phyloP scores from a whole-genome alignment of 164 flowering plant genomes.

The Paratinospora sagittata region DNA sequence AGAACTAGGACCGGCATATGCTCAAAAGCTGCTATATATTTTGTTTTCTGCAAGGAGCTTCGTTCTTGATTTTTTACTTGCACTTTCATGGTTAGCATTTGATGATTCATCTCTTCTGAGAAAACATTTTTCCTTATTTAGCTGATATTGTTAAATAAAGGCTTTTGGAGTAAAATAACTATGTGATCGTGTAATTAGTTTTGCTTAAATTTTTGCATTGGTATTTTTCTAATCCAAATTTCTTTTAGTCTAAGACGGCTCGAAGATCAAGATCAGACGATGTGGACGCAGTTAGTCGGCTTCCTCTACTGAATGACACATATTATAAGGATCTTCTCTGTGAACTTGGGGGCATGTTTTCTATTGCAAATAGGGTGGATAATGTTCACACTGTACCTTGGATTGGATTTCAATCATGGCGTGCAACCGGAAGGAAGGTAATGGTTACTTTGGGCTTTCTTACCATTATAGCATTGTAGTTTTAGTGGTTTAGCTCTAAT shows the following conservation, averaged over 20 bases:
- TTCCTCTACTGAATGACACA: slow-evolving; percentile 67
- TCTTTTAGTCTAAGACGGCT: slow-evolving; percentile 49
- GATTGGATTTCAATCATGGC: slow-evolving; percentile 99
- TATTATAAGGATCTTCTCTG: slow-evolving; percentile 69
- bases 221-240: slow-evolving; percentile 13
- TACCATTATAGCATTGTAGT: background rate
- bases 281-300: slow-evolving; percentile 80
- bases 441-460: background rate
- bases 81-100: too few species aligned
- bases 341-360: slow-evolving; percentile 91
- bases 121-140: background rate
- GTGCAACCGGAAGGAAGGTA: slow-evolving; percentile 86
- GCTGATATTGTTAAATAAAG: background rate
- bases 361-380: slow-evolving; percentile 81
- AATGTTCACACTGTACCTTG: slow-evolving; percentile 84
- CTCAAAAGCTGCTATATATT: background rate
- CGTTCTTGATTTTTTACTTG: too few species aligned
- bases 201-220: background rate
- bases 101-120: too few species aligned
- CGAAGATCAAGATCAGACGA: slow-evolving; percentile 83
- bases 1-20: background rate
- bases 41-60: background rate
- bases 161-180: background rate
- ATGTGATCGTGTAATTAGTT: background rate
- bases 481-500: background rate